Percentiles rank a stretch among this genome's conserved stretches.
phyloP scores from a whole-genome alignment of 495 filamentous ascomycete species.

The Mytilinidion resinicola region DNA sequence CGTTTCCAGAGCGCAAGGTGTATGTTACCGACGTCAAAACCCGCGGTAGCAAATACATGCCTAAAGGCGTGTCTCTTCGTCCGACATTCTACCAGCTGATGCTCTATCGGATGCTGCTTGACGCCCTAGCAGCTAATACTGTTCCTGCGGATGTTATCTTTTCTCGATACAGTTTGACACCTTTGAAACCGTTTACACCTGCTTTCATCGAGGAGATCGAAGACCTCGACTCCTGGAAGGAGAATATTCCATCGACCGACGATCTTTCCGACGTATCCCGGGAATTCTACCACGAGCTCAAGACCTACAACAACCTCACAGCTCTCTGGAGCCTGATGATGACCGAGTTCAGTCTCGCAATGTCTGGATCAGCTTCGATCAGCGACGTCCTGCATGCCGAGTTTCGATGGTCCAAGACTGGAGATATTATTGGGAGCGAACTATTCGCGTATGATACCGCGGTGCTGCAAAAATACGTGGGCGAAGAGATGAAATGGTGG shows the following conservation, averaged over 20 bases:
- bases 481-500: constrained; percentile 78
- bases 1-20: constrained; percentile 37
- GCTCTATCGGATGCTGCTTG: constrained; percentile 83
- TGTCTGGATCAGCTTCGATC: constrained; percentile 5
- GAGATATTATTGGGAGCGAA: constrained; percentile 57
- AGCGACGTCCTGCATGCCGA: constrained; percentile 53
- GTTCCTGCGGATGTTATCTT: constrained; percentile 63
- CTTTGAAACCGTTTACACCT: constrained; percentile 63
- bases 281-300: constrained; percentile 50
- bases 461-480: constrained; percentile 57
- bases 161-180: constrained; percentile 60
- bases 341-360: constrained; percentile 28
- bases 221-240: constrained; percentile 50
- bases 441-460: constrained; percentile 63
- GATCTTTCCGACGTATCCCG: constrained; percentile 23
- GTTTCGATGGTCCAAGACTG: constrained; percentile 49
- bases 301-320: constrained; percentile 53
- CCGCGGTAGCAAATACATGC: constrained; percentile 53
- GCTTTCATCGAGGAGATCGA: constrained; percentile 74
- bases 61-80: constrained; percentile 61
- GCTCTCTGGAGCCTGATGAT: constrained; percentile 65
- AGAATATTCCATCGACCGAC: constrained; percentile 21
- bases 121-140: constrained; percentile 60
- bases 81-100: constrained; percentile 81
- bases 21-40: constrained; percentile 92